Conservation (phyloP, 2,329 filamentous ascomycete species). For the Spiromastix sp. region DNA sequence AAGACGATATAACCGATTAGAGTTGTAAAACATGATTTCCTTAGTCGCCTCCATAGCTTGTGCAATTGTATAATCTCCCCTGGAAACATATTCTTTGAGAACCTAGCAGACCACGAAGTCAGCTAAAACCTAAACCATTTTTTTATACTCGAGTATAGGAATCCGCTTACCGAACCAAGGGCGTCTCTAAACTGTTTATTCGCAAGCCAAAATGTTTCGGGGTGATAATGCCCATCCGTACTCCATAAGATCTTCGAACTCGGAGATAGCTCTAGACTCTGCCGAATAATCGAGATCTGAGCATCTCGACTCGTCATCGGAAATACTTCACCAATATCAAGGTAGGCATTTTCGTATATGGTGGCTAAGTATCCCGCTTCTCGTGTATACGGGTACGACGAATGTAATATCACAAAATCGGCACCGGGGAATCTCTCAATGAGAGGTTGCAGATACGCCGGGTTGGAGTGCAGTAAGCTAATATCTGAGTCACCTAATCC, state of each 20-base stretch:
- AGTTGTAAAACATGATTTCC: conserved; percentile 65
- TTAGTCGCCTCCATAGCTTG: conserved; percentile 56
- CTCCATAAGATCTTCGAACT: conserved; percentile 69
- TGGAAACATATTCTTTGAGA: conserved; percentile 55
- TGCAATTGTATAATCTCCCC: conserved; percentile 48
- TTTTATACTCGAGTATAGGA: not conserved
- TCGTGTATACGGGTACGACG: conserved; percentile 69
- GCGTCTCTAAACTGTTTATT: conserved; percentile 62
- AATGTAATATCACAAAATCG: conserved; percentile 68
- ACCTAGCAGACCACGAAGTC: conserved; percentile 38
- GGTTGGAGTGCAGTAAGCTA: conserved; percentile 57
- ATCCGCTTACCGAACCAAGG: conserved; percentile 49
- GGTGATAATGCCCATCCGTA: conserved; percentile 69
- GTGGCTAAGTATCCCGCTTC: conserved; percentile 70
- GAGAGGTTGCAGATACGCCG: conserved; percentile 62
- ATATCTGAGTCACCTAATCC: conserved; percentile 75
- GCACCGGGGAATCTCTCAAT: conserved; percentile 59
- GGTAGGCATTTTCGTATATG: conserved; percentile 68
- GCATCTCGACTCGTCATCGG: conserved; percentile 67
- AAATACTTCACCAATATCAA: conserved; percentile 76
- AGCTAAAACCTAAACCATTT: conserved; percentile 1
- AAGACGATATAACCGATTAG: conserved; percentile 64
- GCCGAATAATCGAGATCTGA: conserved; percentile 58
- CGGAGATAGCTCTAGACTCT: conserved; percentile 66
- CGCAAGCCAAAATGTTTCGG: conserved; percentile 66